Conservation (phyloP, 2,329 filamentous ascomycete species). For the Fusarium coffeatum region DNA sequence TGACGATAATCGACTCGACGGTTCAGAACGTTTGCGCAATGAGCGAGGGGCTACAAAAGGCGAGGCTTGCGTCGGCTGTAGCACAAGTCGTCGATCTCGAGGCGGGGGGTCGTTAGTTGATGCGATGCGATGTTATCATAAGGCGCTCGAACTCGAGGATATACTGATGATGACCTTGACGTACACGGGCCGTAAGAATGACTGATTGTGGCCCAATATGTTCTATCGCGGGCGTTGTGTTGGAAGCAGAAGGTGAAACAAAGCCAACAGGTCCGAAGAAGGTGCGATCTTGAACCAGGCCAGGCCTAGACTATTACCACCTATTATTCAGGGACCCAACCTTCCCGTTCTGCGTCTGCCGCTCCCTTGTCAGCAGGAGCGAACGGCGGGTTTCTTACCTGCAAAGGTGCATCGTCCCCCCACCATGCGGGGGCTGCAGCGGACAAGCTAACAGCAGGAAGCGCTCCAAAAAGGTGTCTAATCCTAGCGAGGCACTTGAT, state of each 20-base stretch:
- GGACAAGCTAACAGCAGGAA: conserved; percentile 11
- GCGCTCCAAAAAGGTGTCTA: conserved; percentile 26
- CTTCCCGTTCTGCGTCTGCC: conserved; percentile 5
- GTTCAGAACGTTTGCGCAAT: conserved; percentile 26
- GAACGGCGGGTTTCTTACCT: conserved; percentile 26
- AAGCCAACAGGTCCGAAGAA: conserved; percentile 10
- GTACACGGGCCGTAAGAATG: neutral
- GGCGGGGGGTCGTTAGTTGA: neutral
- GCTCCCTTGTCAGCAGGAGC: conserved; percentile 30
- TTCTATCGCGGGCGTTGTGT: conserved; percentile 7
- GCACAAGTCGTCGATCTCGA: conserved; percentile 14
- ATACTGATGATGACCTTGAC: neutral
- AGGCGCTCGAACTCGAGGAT: neutral
- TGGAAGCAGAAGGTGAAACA: conserved; percentile 28
- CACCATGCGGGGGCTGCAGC: conserved; percentile 37
- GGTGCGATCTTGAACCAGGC: conserved; percentile 22
- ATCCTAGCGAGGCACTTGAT: conserved; percentile 33
- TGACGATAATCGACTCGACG: conserved; percentile 14
- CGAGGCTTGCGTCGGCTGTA: conserved; percentile 18
- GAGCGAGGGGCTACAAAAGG: conserved; percentile 13
- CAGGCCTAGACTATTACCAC: conserved; percentile 7
- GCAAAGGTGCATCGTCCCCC: conserved; percentile 32
- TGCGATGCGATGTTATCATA: neutral
- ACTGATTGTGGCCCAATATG: neutral
- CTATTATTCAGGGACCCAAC: conserved; percentile 35